Evolutionary conservation across 2,329 filamentous ascomycete species (phyloP).

Genomic region (Cadophora luteo-olivacea): DNA sequence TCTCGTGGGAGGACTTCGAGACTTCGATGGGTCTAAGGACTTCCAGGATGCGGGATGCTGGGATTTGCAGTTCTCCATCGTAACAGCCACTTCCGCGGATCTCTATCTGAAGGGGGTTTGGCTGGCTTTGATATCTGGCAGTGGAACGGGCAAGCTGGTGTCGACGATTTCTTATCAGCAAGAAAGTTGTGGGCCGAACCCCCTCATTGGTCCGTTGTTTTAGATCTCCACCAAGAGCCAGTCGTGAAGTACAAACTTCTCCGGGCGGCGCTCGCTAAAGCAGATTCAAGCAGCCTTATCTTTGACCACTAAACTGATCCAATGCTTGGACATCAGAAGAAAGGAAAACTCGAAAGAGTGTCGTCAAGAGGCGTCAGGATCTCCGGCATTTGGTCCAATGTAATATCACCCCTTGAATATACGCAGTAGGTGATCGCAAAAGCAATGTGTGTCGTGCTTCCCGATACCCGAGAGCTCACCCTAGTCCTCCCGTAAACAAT

Average conservation of each 20-base stretch:
- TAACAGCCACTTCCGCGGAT: conserved; percentile 32
- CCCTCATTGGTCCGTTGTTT: conserved; percentile 23
- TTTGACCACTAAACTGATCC: conserved; percentile 18
- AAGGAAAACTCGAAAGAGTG: conserved; percentile 3
- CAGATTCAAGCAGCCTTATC: conserved; percentile 25
- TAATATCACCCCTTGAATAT: not conserved
- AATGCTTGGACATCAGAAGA: conserved; percentile 1
- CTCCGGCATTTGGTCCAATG: not conserved
- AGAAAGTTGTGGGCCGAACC: not conserved
- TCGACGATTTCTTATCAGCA: conserved; percentile 26
- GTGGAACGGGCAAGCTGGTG: conserved; percentile 13
- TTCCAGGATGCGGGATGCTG: conserved; percentile 27
- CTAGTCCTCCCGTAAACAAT: conserved; percentile 10
- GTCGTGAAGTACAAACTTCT: conserved; percentile 22
- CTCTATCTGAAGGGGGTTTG: conserved; percentile 5
- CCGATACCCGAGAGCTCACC: not conserved
- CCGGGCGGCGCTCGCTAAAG: conserved; percentile 14
- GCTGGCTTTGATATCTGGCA: conserved; percentile 3
- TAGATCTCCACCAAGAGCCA: conserved; percentile 10
- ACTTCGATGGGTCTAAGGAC: not conserved
- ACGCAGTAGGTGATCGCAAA: not conserved
- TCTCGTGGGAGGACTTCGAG: conserved; percentile 17
- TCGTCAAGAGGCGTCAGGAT: not conserved
- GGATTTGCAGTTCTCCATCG: conserved; percentile 16
- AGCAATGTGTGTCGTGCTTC: not conserved